Conservation (phyloP, 441 rosid genomes). For the Viola pubescens region DNA sequence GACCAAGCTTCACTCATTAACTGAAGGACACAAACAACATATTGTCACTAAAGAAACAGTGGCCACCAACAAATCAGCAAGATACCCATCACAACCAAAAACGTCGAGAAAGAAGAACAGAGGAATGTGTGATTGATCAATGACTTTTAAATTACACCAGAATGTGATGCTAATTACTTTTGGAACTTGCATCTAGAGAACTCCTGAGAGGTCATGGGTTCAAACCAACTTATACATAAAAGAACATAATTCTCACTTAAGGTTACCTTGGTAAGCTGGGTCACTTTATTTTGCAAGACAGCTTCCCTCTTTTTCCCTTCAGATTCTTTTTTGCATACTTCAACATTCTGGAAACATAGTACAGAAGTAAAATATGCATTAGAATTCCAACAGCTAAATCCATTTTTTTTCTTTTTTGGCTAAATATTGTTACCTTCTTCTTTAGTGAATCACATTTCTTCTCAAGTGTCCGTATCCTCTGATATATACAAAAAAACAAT, state of each 20-base stretch:
- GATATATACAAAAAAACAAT: slow-evolving; percentile 18
- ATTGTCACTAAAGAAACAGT: too few relatives aligned
- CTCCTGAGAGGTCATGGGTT: background rate
- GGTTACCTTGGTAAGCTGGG: slow-evolving; percentile 40
- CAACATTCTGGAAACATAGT: slow-evolving; percentile 29
- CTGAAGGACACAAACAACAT: too few relatives aligned
- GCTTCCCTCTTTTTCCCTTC: slow-evolving; percentile 42
- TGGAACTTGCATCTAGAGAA: background rate
- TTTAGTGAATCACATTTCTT: slow-evolving; percentile 48
- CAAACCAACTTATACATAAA: too few relatives aligned
- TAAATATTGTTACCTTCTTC: slow-evolving; percentile 38
- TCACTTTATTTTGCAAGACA: slow-evolving; percentile 33
- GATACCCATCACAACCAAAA: background rate
- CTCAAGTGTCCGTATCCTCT: slow-evolving; percentile 66
- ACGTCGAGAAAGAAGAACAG: background rate
- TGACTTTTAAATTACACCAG: too few relatives aligned
- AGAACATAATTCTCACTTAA: background rate
- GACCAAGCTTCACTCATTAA: too few relatives aligned
- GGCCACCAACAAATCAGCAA: too few relatives aligned
- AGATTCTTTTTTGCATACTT: slow-evolving; percentile 38
- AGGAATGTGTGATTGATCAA: too few relatives aligned
- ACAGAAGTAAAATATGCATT: slow-evolving; percentile 1
- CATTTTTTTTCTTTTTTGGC: background rate
- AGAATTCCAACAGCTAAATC: background rate
- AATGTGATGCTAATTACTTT: too few relatives aligned